These are phyloP conservation scores for Aspergillus ibericus DNA, from an alignment of 2,329 filamentous ascomycete species.

Conservation along the genomic window DNA sequence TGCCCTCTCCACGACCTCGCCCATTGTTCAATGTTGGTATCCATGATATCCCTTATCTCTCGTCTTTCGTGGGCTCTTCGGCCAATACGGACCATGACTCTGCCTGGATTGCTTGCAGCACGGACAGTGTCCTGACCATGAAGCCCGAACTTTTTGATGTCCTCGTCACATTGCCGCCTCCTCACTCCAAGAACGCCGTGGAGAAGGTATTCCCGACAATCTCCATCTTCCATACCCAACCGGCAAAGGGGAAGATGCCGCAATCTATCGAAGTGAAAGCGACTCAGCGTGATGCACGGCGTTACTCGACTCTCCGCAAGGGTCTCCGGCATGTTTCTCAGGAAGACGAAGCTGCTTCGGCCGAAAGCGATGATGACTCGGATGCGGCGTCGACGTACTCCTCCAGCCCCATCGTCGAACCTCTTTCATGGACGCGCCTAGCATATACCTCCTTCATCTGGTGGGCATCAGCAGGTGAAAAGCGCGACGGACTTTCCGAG, in stretches of 20 bases:
- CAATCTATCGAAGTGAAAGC: constrained; percentile 62
- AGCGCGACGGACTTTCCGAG: constrained; percentile 54
- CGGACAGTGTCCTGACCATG: constrained; percentile 85
- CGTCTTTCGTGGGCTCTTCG: constrained; percentile 59
- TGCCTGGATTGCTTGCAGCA: constrained; percentile 93
- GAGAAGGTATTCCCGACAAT: constrained; percentile 74
- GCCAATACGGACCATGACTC: constrained; percentile 40
- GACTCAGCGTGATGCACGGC: constrained; percentile 83
- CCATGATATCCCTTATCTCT: constrained; percentile 81
- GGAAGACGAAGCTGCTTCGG: constrained; percentile 26
- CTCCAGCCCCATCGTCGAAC: constrained; percentile 52
- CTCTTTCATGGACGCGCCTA: constrained; percentile 59
- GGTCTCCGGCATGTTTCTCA: constrained; percentile 52
- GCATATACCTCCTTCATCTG: constrained; percentile 66
- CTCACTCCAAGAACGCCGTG: constrained; percentile 57
- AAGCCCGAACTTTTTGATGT: constrained; percentile 89
- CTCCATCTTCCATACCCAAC: constrained; percentile 59
- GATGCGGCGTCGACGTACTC: constrained; percentile 45
- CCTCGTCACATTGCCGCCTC: constrained; percentile 75
- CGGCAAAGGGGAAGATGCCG: constrained; percentile 46
- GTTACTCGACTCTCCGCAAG: constrained; percentile 68
- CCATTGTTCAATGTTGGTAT: constrained; percentile 93
- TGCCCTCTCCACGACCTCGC: constrained; percentile 64
- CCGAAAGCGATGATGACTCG: constrained; percentile 36
- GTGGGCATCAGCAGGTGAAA: constrained; percentile 67